Conservation (phyloP, 495 filamentous ascomycete species). For the Xylaria longipes region DNA sequence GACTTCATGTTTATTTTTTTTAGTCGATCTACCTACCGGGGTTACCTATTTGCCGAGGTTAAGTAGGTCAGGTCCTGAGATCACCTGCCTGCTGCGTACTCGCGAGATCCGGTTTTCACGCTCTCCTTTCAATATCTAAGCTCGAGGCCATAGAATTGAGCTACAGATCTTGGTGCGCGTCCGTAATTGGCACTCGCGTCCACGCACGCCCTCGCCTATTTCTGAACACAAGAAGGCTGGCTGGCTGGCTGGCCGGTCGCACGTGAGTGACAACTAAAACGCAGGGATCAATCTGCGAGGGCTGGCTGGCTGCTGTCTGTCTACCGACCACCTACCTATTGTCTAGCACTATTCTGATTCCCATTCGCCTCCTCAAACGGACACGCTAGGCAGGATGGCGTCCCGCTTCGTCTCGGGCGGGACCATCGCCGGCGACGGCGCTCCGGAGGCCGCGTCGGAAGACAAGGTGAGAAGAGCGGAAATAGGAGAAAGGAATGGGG, state of each 20-base stretch:
- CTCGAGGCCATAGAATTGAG: neutral
- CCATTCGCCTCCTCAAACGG: too few species aligned
- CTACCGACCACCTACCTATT: neutral
- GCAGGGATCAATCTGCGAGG: too few species aligned
- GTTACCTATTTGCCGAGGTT: neutral
- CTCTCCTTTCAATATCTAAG: neutral
- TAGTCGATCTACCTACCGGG: neutral
- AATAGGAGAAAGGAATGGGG: conserved; percentile 43
- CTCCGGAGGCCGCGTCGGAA: neutral
- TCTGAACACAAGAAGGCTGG: neutral
- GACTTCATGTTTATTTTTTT: neutral
- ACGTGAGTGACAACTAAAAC: neutral
- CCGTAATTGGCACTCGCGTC: neutral
- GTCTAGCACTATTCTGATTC: neutral
- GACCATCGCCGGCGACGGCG: conserved; percentile 62
- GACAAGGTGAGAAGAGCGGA: neutral
- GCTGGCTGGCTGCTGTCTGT: too few species aligned
- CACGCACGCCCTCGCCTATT: neutral
- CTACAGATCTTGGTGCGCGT: neutral
- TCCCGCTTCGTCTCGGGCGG: conserved; percentile 93
- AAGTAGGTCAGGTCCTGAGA: neutral
- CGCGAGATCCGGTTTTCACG: neutral
- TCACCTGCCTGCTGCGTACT: neutral
- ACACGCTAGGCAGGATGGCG: too few species aligned
- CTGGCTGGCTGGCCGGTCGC: too few species aligned